These are phyloP conservation scores for Toxoplasma gondii DNA, from an alignment of 169 alveolate genomes.

Conservation along the genomic window DNA sequence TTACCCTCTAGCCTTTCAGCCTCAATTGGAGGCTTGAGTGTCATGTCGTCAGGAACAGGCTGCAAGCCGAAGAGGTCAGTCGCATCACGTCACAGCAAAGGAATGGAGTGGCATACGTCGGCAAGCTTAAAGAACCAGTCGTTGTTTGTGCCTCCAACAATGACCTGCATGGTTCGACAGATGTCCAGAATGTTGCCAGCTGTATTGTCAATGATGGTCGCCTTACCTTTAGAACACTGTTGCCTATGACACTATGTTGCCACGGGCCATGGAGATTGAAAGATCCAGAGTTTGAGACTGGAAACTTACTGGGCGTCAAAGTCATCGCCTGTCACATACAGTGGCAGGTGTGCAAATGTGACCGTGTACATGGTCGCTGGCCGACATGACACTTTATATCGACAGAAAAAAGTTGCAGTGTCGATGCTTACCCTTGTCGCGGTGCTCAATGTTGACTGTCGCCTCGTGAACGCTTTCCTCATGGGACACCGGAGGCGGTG, in stretches of 20 bases:
- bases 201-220: not conserved
- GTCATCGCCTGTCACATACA: conserved; percentile 22
- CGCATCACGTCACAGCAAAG: not conserved
- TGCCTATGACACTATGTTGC: conserved; percentile 13
- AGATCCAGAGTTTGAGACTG: not conserved
- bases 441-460: not conserved
- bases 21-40: conserved; percentile 34
- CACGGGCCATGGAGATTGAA: not conserved
- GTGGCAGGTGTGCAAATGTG: conserved; percentile 34
- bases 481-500: conserved; percentile 25
- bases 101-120: not conserved
- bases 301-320: conserved; percentile 5
- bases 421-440: not conserved
- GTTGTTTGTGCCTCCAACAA: conserved; percentile 2
- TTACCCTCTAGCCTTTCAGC: conserved; percentile 10
- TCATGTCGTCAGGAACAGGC: conserved; percentile 23
- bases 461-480: not conserved
- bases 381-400: not conserved
- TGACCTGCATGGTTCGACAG: not conserved
- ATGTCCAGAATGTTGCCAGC: not conserved
- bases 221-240: conserved; percentile 25
- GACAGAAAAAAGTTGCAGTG: not conserved
- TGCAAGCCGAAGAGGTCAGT: not conserved
- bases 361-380: conserved; percentile 36
- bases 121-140: conserved; percentile 33